Conservation (phyloP, 352 stramenopile species). For the Globisporangium emineosum region DNA sequence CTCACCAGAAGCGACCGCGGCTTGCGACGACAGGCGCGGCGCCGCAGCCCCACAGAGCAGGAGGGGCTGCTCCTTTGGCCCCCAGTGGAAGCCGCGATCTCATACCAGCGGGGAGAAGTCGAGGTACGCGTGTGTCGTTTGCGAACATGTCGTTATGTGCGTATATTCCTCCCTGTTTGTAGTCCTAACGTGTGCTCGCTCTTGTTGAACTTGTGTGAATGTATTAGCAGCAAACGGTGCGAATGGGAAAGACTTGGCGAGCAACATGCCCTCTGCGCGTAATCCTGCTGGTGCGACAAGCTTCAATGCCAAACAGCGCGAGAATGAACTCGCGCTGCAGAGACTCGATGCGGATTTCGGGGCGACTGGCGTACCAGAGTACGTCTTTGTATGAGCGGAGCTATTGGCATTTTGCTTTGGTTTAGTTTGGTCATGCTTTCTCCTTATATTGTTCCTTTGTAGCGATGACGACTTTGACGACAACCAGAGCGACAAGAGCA, state of each 20-base stretch:
- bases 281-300: neutral
- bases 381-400: neutral
- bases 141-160: neutral
- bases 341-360: constrained; percentile 15
- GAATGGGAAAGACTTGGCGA: neutral
- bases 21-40: neutral
- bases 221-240: neutral
- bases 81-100: neutral
- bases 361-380: neutral
- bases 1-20: constrained; percentile 17
- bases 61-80: neutral
- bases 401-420: too few relatives aligned
- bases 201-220: neutral
- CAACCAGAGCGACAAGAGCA: constrained; percentile 22
- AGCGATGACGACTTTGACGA: constrained; percentile 17
- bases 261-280: neutral
- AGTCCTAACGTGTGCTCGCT: neutral
- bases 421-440: too few relatives aligned
- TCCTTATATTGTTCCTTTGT: too few relatives aligned
- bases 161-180: too few relatives aligned
- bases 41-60: neutral
- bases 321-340: neutral
- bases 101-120: neutral
- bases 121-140: neutral
- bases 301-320: neutral